Conservation (phyloP, 1,139 yeast species). For the Entelexis sorbosivorans region DNA sequence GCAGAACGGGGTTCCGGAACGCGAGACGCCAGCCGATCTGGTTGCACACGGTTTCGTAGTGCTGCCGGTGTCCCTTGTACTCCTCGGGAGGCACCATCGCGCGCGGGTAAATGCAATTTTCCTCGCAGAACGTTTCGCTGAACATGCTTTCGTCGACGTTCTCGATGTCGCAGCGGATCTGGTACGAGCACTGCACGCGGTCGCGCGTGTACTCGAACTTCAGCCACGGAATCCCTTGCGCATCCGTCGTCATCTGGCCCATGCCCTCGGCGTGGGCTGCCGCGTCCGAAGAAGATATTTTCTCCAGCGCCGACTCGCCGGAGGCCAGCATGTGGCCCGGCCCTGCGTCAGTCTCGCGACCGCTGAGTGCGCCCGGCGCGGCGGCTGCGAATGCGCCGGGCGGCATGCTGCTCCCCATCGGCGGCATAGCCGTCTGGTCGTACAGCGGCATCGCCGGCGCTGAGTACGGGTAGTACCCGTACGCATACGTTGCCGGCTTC, state of each 20-base stretch:
- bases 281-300: background rate
- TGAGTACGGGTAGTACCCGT: background rate
- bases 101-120: conserved; percentile 39
- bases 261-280: background rate
- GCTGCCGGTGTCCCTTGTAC: conserved; percentile 37
- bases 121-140: conserved; percentile 29
- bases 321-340: background rate
- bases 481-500: background rate
- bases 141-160: conserved; percentile 27
- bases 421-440: background rate
- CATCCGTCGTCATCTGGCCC: conserved; percentile 23
- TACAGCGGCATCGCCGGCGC: background rate
- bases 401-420: background rate
- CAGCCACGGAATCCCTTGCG: conserved; percentile 31
- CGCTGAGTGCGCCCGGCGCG: background rate
- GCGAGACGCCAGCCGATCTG: conserved; percentile 39
- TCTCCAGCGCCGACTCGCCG: background rate
- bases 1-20: conserved; percentile 34
- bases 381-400: background rate
- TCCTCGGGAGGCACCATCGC: conserved; percentile 36
- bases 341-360: background rate
- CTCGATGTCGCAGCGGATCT: conserved; percentile 31
- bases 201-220: conserved; percentile 31
- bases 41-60: conserved; percentile 40
- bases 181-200: conserved; percentile 28